phyloP scores from a whole-genome alignment of 2,329 filamentous ascomycete species.

The Phoma sp. region DNA sequence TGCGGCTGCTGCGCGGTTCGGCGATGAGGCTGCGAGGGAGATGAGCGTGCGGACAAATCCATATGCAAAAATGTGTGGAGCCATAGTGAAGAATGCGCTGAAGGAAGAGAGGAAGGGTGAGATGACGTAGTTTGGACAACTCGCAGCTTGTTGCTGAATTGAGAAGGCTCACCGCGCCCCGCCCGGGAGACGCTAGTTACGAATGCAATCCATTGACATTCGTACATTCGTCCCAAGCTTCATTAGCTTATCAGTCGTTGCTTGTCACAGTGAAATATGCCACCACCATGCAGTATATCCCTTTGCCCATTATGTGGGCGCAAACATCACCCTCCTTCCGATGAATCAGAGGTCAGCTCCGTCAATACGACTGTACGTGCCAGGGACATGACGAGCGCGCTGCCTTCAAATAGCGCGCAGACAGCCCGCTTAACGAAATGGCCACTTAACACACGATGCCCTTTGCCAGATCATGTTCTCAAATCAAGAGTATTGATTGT shows the following conservation, averaged over 20 bases:
- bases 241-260: too few species aligned
- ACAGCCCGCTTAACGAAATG: neutral
- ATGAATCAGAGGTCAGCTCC: neutral
- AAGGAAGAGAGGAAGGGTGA: constrained; percentile 56
- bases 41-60: constrained; percentile 68
- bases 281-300: neutral
- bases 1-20: constrained; percentile 62
- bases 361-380: neutral
- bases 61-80: constrained; percentile 68
- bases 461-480: neutral
- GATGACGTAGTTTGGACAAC: neutral
- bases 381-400: neutral
- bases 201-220: neutral
- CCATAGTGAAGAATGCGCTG: constrained; percentile 67
- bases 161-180: neutral
- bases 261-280: neutral
- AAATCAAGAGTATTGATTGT: neutral
- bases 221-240: too few species aligned
- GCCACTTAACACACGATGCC: neutral
- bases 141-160: neutral
- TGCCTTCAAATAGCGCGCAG: too few species aligned
- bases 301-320: neutral
- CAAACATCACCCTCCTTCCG: neutral
- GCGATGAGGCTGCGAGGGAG: constrained; percentile 64
- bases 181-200: neutral